Evolutionary conservation across 257 asterid genomes (phyloP).

Genomic region (Cynanchum wilfordii): DNA sequence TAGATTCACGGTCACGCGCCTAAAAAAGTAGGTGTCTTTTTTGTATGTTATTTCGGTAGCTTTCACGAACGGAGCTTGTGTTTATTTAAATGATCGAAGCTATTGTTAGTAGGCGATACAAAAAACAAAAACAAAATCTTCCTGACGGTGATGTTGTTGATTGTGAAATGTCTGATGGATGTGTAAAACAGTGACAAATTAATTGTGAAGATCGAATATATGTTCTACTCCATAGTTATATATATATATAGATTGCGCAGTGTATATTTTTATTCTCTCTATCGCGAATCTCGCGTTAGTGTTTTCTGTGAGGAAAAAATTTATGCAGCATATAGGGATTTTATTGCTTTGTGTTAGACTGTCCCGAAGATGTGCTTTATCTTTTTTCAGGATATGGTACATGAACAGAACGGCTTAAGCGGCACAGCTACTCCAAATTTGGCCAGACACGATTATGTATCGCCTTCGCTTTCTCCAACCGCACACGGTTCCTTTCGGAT

Average conservation of each 20-base stretch:
- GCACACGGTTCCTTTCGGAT: conserved; percentile 12
- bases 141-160: conserved; percentile 8
- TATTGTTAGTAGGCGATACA: neutral
- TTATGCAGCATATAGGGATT: neutral
- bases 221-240: neutral
- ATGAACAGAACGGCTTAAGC: conserved; percentile 14
- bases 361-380: conserved; percentile 6
- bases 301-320: conserved; percentile 3
- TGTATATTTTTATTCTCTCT: neutral
- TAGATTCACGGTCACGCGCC: conserved; percentile 13
- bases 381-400: conserved; percentile 26
- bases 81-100: conserved; percentile 4
- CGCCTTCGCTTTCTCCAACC: conserved; percentile 8
- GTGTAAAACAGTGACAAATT: conserved; percentile 3
- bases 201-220: neutral
- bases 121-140: conserved; percentile 20
- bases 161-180: conserved; percentile 17
- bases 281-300: conserved; percentile 3
- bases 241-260: neutral
- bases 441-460: conserved; percentile 19
- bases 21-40: no score
- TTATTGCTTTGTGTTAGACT: neutral
- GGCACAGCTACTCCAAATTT: conserved; percentile 19
- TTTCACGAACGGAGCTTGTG: conserved; percentile 5
- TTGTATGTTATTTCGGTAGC: neutral